Evolutionary conservation across 352 stramenopile species (phyloP).

Genomic region (Phytophthora sp.): DNA sequence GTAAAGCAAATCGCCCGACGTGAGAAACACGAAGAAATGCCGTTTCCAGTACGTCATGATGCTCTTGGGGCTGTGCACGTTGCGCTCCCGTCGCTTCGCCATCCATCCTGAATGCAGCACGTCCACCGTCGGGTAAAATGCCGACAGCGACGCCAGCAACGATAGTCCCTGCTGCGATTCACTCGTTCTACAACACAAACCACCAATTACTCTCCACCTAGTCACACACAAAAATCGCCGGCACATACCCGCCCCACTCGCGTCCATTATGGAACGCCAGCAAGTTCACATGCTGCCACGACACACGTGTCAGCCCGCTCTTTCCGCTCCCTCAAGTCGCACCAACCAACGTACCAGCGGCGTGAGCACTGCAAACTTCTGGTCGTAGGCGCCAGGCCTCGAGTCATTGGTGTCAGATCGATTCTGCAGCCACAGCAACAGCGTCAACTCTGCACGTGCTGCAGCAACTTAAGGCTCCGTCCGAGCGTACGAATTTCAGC

Average conservation of each 20-base stretch:
- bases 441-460: no score
- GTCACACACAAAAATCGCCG: not conserved
- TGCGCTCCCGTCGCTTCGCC: slow-evolving; percentile 78
- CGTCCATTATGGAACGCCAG: slow-evolving; percentile 77
- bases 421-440: slow-evolving; percentile 44
- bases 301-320: not conserved
- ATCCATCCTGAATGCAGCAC: slow-evolving; percentile 75
- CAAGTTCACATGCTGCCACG: slow-evolving; percentile 68
- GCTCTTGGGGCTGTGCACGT: slow-evolving; percentile 70
- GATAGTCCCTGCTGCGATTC: slow-evolving; percentile 82
- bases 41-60: slow-evolving; percentile 90
- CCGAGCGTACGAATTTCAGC: slow-evolving; percentile 70
- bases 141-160: slow-evolving; percentile 73
- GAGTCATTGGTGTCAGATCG: slow-evolving; percentile 62
- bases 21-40: slow-evolving; percentile 82
- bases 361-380: slow-evolving; percentile 81
- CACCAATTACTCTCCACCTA: not conserved
- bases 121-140: slow-evolving; percentile 78
- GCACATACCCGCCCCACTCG: slow-evolving; percentile 63
- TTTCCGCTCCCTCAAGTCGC: not conserved
- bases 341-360: slow-evolving; percentile 48
- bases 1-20: slow-evolving; percentile 76
- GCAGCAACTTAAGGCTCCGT: no score
- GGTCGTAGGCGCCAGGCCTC: slow-evolving; percentile 60
- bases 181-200: slow-evolving; percentile 41